Conservation (phyloP, 495 filamentous ascomycete genomes). For the Tetracladium setigerum region DNA sequence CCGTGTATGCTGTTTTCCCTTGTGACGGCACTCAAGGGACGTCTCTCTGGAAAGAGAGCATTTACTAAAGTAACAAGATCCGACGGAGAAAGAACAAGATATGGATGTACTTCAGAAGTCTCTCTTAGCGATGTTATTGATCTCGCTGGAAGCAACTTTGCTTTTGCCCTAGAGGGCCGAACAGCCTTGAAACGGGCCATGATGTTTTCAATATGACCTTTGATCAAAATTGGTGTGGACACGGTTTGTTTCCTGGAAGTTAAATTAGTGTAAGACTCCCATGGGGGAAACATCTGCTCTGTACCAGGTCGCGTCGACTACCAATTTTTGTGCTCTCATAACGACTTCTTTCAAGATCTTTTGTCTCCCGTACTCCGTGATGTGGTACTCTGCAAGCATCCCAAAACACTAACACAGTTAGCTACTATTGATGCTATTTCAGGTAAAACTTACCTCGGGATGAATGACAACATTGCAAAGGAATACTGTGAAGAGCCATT, state of each 20-base stretch:
- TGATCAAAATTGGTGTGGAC: slow-evolving; percentile 57
- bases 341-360: slow-evolving; percentile 82
- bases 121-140: slow-evolving; percentile 63
- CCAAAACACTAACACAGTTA: slow-evolving; percentile 59
- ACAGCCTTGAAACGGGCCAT: slow-evolving; percentile 55
- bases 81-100: slow-evolving; percentile 64
- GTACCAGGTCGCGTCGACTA: slow-evolving; percentile 53
- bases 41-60: slow-evolving; percentile 59
- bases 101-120: slow-evolving; percentile 63
- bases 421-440: slow-evolving; percentile 2
- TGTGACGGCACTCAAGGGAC: slow-evolving; percentile 36
- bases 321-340: slow-evolving; percentile 65
- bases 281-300: background rate
- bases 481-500: slow-evolving; percentile 89
- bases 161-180: slow-evolving; percentile 40
- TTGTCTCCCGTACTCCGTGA: slow-evolving; percentile 81
- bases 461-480: slow-evolving; percentile 77
- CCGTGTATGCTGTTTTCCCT: slow-evolving; percentile 39
- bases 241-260: slow-evolving; percentile 47
- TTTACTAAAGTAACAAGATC: slow-evolving; percentile 65
- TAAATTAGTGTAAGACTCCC: background rate
- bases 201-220: slow-evolving; percentile 70
- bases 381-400: slow-evolving; percentile 84
- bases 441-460: slow-evolving; percentile 60
- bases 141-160: slow-evolving; percentile 57